Conservation (phyloP, 495 filamentous ascomycete species). For the Wilcoxina mikolae region DNA sequence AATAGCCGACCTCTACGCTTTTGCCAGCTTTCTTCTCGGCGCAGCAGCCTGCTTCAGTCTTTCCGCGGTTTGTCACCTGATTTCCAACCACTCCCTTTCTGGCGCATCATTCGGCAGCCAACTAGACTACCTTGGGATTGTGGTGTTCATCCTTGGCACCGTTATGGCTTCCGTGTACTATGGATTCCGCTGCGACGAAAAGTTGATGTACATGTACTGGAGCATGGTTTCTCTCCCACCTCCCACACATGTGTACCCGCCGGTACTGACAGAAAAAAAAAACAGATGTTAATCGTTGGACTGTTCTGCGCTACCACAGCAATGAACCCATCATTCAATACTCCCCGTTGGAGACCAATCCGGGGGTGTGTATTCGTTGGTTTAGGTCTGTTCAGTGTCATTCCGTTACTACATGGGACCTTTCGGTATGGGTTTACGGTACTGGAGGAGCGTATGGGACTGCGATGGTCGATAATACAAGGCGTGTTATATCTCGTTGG, state of each 20-base stretch:
- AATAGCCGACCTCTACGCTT: constrained; percentile 49
- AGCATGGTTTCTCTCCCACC: constrained; percentile 41
- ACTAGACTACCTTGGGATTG: constrained; percentile 82
- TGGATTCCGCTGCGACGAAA: constrained; percentile 55
- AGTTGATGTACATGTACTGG: constrained; percentile 53
- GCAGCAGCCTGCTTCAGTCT: constrained; percentile 66
- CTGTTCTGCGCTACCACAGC: constrained; percentile 59
- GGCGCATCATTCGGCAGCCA: constrained; percentile 49
- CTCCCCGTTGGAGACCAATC: constrained; percentile 66
- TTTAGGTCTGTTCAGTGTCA: constrained; percentile 68
- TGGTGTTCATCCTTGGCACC: constrained; percentile 72
- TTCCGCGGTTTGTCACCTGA: constrained; percentile 63
- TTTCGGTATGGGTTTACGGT: constrained; percentile 41
- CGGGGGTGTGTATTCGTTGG: constrained; percentile 81
- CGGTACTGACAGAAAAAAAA: neutral
- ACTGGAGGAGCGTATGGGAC: constrained; percentile 57
- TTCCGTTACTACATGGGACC: constrained; percentile 56
- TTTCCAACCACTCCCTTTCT: constrained; percentile 48
- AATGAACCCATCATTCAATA: constrained; percentile 63
- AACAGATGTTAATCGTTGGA: constrained; percentile 61
- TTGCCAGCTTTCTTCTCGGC: constrained; percentile 64
- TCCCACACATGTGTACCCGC: neutral
- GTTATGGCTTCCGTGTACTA: constrained; percentile 78
- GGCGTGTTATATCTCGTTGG: constrained; percentile 75
- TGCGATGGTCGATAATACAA: constrained; percentile 63